Conservation (phyloP, 139 green algal genomes). For the Volvox africanus region DNA sequence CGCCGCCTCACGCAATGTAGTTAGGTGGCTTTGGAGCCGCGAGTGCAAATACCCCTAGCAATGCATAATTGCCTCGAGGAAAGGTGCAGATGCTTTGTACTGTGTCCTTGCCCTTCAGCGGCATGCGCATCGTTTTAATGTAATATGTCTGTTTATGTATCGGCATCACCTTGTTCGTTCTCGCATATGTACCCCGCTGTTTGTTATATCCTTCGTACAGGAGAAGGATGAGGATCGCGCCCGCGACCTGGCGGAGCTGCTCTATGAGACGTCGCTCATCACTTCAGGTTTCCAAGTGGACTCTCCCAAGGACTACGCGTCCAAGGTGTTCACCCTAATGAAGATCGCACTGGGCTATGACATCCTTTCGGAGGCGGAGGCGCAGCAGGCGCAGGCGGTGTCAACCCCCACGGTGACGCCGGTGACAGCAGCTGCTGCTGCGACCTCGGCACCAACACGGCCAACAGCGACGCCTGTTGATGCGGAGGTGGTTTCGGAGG, state of each 20-base stretch:
- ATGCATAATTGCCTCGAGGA: too few species aligned
- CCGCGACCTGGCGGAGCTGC: conserved; percentile 77
- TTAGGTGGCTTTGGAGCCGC: too few species aligned
- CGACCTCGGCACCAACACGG: not conserved
- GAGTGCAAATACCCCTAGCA: too few species aligned
- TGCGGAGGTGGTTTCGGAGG: conserved; percentile 38
- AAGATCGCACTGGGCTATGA: conserved; percentile 63
- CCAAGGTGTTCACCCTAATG: conserved; percentile 73
- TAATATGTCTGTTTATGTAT: too few species aligned
- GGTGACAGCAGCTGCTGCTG: not conserved
- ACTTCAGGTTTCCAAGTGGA: conserved; percentile 84
- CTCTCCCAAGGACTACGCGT: conserved; percentile 81
- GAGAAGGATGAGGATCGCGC: conserved; percentile 67
- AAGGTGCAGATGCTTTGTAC: too few species aligned
- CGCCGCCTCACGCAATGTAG: too few species aligned
- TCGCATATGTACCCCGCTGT: too few species aligned
- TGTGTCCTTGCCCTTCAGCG: too few species aligned
- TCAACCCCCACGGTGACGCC: not conserved
- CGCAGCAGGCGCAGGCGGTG: not conserved
- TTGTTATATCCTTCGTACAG: conserved; percentile 2
- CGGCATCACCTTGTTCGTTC: too few species aligned
- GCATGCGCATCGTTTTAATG: too few species aligned
- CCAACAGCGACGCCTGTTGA: conserved; percentile 22
- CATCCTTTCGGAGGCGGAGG: conserved; percentile 20
- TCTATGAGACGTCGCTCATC: conserved; percentile 95